Evolutionary conservation across 768 basidiomycete genomes (phyloP).

Genomic region (Xerocomellus dryophilus): DNA sequence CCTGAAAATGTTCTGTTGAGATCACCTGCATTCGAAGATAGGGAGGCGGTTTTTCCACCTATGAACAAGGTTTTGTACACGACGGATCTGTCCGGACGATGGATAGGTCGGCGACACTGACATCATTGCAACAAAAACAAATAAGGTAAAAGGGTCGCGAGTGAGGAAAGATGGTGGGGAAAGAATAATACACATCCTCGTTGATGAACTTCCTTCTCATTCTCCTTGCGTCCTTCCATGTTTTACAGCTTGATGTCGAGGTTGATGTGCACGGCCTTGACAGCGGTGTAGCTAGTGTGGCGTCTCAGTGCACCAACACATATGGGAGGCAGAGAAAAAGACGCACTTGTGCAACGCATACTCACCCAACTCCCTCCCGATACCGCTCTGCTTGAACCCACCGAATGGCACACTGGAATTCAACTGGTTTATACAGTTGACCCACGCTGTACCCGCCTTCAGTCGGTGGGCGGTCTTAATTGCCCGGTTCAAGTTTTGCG

Average conservation of each 20-base stretch:
- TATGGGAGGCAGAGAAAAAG: not conserved
- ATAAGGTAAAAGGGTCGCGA: not conserved
- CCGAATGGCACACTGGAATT: conserved; percentile 65
- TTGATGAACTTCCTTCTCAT: not conserved
- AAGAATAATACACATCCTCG: not conserved
- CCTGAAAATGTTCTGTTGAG: not conserved
- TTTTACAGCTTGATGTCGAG: conserved; percentile 29
- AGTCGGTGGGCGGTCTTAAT: conserved; percentile 69
- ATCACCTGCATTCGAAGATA: no score
- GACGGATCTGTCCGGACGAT: not conserved
- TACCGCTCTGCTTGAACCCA: conserved; percentile 81
- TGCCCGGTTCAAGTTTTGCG: conserved; percentile 71
- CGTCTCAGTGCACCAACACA: not conserved
- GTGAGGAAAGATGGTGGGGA: not conserved
- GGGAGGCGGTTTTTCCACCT: not conserved
- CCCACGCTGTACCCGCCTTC: conserved; percentile 80
- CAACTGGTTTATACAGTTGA: conserved; percentile 37
- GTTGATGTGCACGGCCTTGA: conserved; percentile 45
- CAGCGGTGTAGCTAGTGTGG: conserved; percentile 17
- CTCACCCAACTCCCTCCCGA: conserved; percentile 78
- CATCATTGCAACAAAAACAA: not conserved
- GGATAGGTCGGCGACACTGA: no score
- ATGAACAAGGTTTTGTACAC: not conserved
- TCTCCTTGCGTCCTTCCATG: not conserved
- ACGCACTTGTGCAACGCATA: conserved; percentile 61